A percentile compares a stretch with the other conserved stretches of the same genome.
These are phyloP conservation scores for Curvularia sp. DNA, from an alignment of 2,329 filamentous ascomycete genomes.

Conservation along the genomic window DNA sequence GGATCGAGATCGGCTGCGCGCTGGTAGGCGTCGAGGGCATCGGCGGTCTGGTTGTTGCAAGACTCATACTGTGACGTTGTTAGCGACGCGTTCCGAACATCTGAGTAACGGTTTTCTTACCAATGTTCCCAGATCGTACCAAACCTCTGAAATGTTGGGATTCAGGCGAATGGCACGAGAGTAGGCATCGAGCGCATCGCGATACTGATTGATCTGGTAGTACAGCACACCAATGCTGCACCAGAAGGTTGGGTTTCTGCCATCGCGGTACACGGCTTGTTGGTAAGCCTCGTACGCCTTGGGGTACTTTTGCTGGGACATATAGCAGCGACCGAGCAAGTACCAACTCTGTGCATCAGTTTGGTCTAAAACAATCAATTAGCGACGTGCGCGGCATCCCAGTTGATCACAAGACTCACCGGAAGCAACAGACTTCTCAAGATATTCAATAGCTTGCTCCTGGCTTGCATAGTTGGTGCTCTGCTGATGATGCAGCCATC, in stretches of 20 bases:
- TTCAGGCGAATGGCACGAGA: conserved; percentile 95
- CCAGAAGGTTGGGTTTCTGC: conserved; percentile 98
- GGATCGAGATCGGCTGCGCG: conserved; percentile 94
- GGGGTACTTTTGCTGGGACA: conserved; percentile 98
- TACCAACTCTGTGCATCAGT: conserved; percentile 99
- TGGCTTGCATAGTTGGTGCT: conserved; percentile 90
- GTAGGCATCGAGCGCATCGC: conserved; percentile 96
- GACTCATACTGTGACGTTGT: conserved; percentile 78
- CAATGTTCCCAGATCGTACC: conserved; percentile 96
- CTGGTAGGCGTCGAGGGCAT: conserved; percentile 94
- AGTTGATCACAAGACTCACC: conserved; percentile 63
- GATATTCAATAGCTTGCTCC: conserved; percentile 93
- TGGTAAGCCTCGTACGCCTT: conserved; percentile 99
- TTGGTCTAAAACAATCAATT: conserved; percentile 68
- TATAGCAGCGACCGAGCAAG: conserved; percentile 94
- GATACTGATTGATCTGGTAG: conserved; percentile 99
- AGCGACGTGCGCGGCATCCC: conserved; percentile 23
- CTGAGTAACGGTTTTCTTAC: conserved; percentile 62
- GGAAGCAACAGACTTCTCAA: conserved; percentile 94
- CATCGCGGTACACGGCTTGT: conserved; percentile 97
- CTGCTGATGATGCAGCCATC: conserved; percentile 97
- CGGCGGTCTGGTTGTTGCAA: conserved; percentile 97
- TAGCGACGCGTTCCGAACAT: conserved; percentile 14
- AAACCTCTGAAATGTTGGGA: conserved; percentile 97
- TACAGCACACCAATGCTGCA: conserved; percentile 98